phyloP scores from a whole-genome alignment of 179 eudicot species.

The Beta macrorhiza region DNA sequence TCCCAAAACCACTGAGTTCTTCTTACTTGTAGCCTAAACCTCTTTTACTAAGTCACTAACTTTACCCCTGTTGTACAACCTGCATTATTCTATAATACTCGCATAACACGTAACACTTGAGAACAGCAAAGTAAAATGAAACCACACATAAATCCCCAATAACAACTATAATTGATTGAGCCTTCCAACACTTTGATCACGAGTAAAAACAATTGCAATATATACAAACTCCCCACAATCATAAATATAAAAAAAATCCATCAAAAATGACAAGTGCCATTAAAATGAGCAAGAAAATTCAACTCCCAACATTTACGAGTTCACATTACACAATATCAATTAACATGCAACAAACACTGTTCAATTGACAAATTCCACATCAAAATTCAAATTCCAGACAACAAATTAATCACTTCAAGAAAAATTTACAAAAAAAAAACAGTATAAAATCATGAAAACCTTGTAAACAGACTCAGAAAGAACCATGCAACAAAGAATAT shows the following conservation, averaged over 20 bases:
- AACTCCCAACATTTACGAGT: background rate
- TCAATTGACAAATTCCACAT: background rate
- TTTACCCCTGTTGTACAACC: background rate
- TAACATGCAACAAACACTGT: no score
- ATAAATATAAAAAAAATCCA: no score
- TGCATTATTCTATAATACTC: background rate
- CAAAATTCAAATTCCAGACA: background rate
- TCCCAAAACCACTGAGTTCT: background rate
- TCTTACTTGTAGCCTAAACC: background rate
- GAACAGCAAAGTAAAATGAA: no score
- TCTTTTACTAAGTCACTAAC: background rate
- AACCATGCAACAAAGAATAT: slow-evolving; percentile 91
- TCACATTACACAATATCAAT: background rate
- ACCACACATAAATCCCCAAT: background rate
- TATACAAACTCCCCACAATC: no score
- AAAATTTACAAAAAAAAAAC: background rate
- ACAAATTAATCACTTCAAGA: background rate
- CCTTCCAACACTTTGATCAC: no score
- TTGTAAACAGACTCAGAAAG: slow-evolving; percentile 94
- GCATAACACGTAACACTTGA: no score
- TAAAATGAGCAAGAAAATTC: background rate
- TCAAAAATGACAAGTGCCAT: no score
- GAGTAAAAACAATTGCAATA: no score
- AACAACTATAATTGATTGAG: no score
- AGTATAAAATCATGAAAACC: slow-evolving; percentile 35